Evolutionary conservation across 177 flowering plant genomes (phyloP).

Genomic region (Tripterygium wilfordii): DNA sequence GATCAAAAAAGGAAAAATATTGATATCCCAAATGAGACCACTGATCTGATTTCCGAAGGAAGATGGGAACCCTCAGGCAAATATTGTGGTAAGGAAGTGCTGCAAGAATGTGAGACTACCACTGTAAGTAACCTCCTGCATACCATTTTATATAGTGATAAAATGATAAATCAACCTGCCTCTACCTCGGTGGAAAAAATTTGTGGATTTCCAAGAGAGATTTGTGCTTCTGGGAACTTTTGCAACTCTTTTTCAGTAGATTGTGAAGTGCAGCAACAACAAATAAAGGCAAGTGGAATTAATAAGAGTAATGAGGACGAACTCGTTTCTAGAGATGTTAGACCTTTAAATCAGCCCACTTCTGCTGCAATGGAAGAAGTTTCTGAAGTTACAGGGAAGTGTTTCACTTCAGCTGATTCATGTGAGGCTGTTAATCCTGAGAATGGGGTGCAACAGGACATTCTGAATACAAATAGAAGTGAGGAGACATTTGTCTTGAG

Average conservation of each 20-base stretch:
- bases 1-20: conserved; percentile 8
- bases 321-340: background rate
- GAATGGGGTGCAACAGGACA: background rate
- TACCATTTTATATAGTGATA: conserved; percentile 3
- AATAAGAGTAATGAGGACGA: conserved; percentile 3
- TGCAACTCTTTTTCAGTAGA: conserved; percentile 1
- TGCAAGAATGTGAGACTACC: conserved; percentile 5
- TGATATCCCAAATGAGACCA: background rate
- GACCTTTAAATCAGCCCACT: background rate
- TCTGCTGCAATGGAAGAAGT: conserved; percentile 2
- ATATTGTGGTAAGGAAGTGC: conserved; percentile 7
- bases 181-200: conserved; percentile 1
- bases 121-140: background rate
- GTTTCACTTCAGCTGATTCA: background rate
- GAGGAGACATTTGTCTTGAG: background rate
- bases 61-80: too few species aligned
- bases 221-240: conserved; percentile 1
- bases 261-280: conserved; percentile 7
- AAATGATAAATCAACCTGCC: background rate
- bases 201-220: conserved; percentile 1
- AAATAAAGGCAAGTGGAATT: background rate
- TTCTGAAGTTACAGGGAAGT: conserved; percentile 6
- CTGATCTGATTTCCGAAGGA: conserved; percentile 13
- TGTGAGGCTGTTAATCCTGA: background rate
- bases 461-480: background rate